Evolutionary conservation across 805 yeast species (phyloP).

Genomic region (Barnettozyma botsteinii): DNA sequence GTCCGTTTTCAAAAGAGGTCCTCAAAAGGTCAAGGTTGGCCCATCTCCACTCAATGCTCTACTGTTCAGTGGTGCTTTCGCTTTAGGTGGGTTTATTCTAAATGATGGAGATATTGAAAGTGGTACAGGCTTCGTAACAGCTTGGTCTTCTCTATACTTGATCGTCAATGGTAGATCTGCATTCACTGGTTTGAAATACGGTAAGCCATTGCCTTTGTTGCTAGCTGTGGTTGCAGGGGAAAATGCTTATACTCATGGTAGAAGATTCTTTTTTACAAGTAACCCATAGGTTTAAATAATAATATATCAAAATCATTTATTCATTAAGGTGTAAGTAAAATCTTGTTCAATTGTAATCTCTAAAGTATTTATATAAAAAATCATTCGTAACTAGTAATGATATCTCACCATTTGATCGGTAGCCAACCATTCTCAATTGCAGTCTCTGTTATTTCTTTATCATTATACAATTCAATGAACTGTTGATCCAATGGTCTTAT

Average conservation of each 20-base stretch:
- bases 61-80: constrained; percentile 56
- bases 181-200: constrained; percentile 44
- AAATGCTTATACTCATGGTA: constrained; percentile 65
- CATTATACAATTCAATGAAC: constrained; percentile 85
- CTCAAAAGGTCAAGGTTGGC: constrained; percentile 22
- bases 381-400: no score
- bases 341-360: no score
- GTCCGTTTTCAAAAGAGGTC: constrained; percentile 1
- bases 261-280: constrained; percentile 44
- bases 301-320: background rate
- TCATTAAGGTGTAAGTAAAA: background rate
- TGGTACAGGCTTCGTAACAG: constrained; percentile 76
- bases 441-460: constrained; percentile 47
- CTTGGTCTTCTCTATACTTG: constrained; percentile 75
- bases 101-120: constrained; percentile 69
- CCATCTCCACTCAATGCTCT: constrained; percentile 35
- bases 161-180: constrained; percentile 64
- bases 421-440: constrained; percentile 53
- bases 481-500: constrained; percentile 95
- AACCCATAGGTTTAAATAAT: no score
- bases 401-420: constrained; percentile 65
- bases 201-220: constrained; percentile 57
- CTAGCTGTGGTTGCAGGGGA: constrained; percentile 53
- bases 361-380: no score
- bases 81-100: constrained; percentile 68